Evolutionary conservation across 2,329 filamentous ascomycete species (phyloP), one percentile per base, ranked within the genome.

Genomic region (Aureobasidium vineae): DNA sequence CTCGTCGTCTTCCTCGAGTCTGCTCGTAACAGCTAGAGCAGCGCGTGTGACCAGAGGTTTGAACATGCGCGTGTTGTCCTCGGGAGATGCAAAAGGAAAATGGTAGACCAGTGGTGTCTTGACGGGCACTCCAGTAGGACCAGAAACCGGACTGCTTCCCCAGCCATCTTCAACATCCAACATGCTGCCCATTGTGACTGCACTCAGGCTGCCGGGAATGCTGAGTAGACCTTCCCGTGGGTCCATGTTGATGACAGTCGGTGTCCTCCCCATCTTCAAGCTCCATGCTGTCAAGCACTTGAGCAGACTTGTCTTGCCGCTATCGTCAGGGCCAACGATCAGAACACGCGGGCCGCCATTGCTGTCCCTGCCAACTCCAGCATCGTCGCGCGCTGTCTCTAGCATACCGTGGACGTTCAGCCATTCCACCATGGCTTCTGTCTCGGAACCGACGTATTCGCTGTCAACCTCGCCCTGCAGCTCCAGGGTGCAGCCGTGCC

Each of bases 51-150:
- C 81, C 68, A 97, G 79, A 15, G 88, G 85, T 73, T 87, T 89
- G 79, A 90, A 98, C 50, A 94, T 79, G 33, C 72, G 71, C 0
- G 85, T 82, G 68, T 92, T 90, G 59, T 92, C 90, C 71, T 92
- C 88, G 0, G 91, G 85, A 69, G 83, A 87, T 63, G 86, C 83
- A 69, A 90, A 82, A 19, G 95, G 94, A 76, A 91, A 96, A 77
- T 92, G 91, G 75, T 97, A 96, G 33, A 94, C 92, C 64, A 99
- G 80, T 5, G 95, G 95, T 72, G 97, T 83, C 81, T 97, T 98
- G 63, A 97, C 91, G 0, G 94, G 93, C 21, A 96, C 88, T 0
- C 88, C 86, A 71, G 90, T 95, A 0, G 95, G 93, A 0, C 94
- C 95, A 70, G 90, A 96, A 72, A 93, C 96, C 0, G 94, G 93